phyloP scores from a whole-genome alignment of 2,329 filamentous ascomycete genomes.

The Ceratocystis smalleyi region DNA sequence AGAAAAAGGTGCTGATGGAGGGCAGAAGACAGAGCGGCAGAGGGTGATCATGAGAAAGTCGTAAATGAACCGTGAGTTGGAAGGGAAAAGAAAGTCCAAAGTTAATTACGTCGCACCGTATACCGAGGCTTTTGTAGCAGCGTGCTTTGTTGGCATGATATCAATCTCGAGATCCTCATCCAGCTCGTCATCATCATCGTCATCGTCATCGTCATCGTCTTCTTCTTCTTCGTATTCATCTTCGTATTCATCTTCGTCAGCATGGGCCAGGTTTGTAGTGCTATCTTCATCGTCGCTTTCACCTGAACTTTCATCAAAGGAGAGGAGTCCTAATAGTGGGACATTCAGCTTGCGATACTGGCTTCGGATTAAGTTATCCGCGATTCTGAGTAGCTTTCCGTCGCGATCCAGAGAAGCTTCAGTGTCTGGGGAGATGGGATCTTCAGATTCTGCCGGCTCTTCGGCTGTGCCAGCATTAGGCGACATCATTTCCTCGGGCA shows the following conservation, averaged over 20 bases:
- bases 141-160: not conserved
- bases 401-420: slow-evolving; percentile 29
- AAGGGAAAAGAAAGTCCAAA: not conserved
- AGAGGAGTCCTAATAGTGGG: slow-evolving; percentile 31
- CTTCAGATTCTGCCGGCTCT: slow-evolving; percentile 25
- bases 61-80: not conserved
- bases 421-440: slow-evolving; percentile 28
- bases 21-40: not conserved
- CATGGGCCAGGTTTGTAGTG: slow-evolving; percentile 17
- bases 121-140: not conserved
- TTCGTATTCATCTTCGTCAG: slow-evolving; percentile 19
- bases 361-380: slow-evolving; percentile 34
- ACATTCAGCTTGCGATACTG: slow-evolving; percentile 33
- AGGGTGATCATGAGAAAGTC: not conserved
- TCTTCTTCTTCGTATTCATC: slow-evolving; percentile 20
- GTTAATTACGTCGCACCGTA: not conserved
- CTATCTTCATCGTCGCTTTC: slow-evolving; percentile 25
- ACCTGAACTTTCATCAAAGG: slow-evolving; percentile 31
- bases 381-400: slow-evolving; percentile 29
- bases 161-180: slow-evolving; percentile 18
- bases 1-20: not conserved
- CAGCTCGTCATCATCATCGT: slow-evolving; percentile 20
- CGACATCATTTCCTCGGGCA: slow-evolving; percentile 25
- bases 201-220: slow-evolving; percentile 21
- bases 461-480: slow-evolving; percentile 22